Percentiles rank a stretch among this genome's conserved stretches.
phyloP scores from a whole-genome alignment of 2,329 filamentous ascomycete genomes.

The Trichoderma sp. region DNA sequence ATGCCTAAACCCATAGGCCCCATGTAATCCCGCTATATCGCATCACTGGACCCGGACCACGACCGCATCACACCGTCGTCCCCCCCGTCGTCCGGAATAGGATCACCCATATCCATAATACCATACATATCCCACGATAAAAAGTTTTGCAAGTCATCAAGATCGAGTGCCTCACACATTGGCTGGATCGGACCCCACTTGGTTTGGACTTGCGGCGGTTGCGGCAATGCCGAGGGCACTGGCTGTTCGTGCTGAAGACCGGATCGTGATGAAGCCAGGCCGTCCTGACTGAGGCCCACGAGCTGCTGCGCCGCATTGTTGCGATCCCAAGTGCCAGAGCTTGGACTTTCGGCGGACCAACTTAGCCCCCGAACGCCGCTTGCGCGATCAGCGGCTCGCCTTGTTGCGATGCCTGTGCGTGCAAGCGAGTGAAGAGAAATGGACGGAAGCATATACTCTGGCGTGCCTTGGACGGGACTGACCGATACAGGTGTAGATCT shows the following conservation, averaged over 20 bases:
- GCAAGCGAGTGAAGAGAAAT: constrained; percentile 26
- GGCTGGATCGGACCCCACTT: constrained; percentile 19
- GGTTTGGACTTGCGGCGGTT: not conserved
- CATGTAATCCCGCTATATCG: not conserved
- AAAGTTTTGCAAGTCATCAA: constrained; percentile 39
- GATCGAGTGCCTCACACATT: constrained; percentile 37
- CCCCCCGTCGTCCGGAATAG: constrained; percentile 34
- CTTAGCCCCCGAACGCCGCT: constrained; percentile 19
- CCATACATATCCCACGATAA: constrained; percentile 41
- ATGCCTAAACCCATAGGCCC: not conserved
- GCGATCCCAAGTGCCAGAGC: constrained; percentile 29
- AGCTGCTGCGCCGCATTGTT: constrained; percentile 28
- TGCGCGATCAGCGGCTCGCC: constrained; percentile 19
- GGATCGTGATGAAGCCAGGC: constrained; percentile 26
- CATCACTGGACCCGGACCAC: constrained; percentile 14
- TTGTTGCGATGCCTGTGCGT: constrained; percentile 21
- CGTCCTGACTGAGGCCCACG: constrained; percentile 25
- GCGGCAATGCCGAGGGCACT: constrained; percentile 23
- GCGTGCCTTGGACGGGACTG: constrained; percentile 20
- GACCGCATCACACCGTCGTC: constrained; percentile 33
- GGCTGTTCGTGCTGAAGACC: constrained; percentile 39
- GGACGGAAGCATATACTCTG: constrained; percentile 25
- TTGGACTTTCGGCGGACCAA: constrained; percentile 26
- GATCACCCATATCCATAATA: constrained; percentile 40
- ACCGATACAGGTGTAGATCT: constrained; percentile 21